Percentiles rank a stretch among this genome's conserved stretches.
Conservation (phyloP, 768 basidiomycete species). For the Boletellus sp. region DNA sequence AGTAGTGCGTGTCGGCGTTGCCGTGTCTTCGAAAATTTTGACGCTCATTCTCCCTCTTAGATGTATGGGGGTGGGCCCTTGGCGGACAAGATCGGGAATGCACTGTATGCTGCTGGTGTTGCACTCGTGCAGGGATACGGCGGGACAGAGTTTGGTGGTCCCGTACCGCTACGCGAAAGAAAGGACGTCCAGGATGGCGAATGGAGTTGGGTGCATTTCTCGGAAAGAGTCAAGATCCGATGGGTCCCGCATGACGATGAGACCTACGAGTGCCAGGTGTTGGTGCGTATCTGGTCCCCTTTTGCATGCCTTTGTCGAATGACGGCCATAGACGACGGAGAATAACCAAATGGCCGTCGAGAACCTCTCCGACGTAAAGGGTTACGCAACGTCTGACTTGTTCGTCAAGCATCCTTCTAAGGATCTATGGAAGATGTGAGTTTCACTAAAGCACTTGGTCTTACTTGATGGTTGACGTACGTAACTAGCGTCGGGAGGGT, state of each 20-base stretch:
- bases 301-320: too few relatives aligned
- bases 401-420: constrained; percentile 43
- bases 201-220: constrained; percentile 37
- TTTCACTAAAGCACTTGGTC: too few relatives aligned
- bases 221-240: constrained; percentile 16
- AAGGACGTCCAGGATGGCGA: constrained; percentile 17
- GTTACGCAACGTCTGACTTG: constrained; percentile 41
- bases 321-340: background rate
- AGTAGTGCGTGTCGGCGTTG: too few relatives aligned
- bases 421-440: constrained; percentile 42
- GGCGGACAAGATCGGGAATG: too few relatives aligned
- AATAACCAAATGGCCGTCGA: constrained; percentile 8
- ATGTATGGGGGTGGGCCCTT: too few relatives aligned
- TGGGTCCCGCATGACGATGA: constrained; percentile 33
- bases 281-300: constrained; percentile 28
- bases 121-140: constrained; percentile 35
- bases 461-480: background rate
- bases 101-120: constrained; percentile 35
- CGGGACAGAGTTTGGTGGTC: constrained; percentile 27
- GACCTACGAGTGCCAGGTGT: constrained; percentile 36
- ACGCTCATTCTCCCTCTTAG: too few relatives aligned
- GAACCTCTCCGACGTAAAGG: constrained; percentile 35
- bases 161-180: background rate
- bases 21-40: too few relatives aligned
- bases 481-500: constrained; percentile 35